Evolutionary conservation across 139 green algal species (phyloP), one percentile per base, ranked within the genome.

Genomic region (Picochlorum sp.): DNA sequence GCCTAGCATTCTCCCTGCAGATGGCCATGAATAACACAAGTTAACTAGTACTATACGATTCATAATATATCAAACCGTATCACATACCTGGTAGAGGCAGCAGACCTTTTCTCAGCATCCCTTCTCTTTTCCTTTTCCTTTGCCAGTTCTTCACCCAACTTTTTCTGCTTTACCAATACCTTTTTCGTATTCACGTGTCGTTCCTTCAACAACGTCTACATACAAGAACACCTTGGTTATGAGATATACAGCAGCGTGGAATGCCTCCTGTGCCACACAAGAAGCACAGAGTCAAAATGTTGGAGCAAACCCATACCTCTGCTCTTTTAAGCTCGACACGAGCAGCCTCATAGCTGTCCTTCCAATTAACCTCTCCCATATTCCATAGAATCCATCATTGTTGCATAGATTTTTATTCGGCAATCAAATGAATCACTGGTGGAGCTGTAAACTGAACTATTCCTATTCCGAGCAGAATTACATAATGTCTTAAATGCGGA

Each of bases 151-250:
- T 68, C 34, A 21, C 47, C 18, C 23, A 64, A n/a, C 32, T 64
- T 28, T 30, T 64, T 49, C 11, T 49, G 64, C 21, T 60, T 50
- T 38, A 59, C 15, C 7, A 76, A 11, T 9, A 69, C 26, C 23
- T 70, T 10, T 11, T 26, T 23, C 13, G 66, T 63, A 38, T 77
- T 74, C n/a, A 64, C 20, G 14, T 67, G 21, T 2, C 59, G 38
- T 64, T 68, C 56, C 62, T 75, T 70, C 8, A 69, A 34, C 26
- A 75, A 13, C 1, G 14, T 30, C 69, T 76, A 54, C 23, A 62
- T 37, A 13, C 18, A 20, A 21, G 30, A 1, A 23, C 23, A 24
- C 5, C 7, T 9, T 41, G 7, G 7, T 41, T 9, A 41, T 41
- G 34, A 41, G 34, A 41, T 11, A 11, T 41, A 41, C 34, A 58